A percentile compares a stretch with the other conserved stretches of the same genome.
Conservation (phyloP, 2,329 filamentous ascomycete species). For the Hypoxylon rubiginosum region DNA sequence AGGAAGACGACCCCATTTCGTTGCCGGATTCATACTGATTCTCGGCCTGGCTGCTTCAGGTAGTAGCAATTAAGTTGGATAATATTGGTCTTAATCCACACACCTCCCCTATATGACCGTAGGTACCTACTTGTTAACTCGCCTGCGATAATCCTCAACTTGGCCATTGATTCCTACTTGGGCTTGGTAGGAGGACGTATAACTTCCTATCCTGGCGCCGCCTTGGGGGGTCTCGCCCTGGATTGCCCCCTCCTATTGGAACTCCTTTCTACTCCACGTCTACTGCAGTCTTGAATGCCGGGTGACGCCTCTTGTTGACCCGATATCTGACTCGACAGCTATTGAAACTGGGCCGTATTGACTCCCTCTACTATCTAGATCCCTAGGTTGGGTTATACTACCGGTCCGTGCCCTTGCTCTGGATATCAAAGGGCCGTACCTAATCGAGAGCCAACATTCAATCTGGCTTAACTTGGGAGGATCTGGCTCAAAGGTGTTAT, state of each 20-base stretch:
- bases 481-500: neutral
- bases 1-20: slow-evolving; percentile 33
- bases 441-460: neutral
- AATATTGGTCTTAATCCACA: slow-evolving; percentile 45
- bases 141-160: slow-evolving; percentile 40
- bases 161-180: slow-evolving; percentile 29
- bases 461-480: neutral
- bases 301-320: neutral
- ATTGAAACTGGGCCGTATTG: neutral
- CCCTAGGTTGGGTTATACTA: neutral
- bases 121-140: slow-evolving; percentile 22
- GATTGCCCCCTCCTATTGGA: slow-evolving; percentile 16
- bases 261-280: slow-evolving; percentile 10
- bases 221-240: slow-evolving; percentile 6
- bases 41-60: slow-evolving; percentile 24
- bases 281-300: neutral
- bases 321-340: neutral
- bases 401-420: neutral
- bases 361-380: neutral
- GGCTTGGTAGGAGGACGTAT: slow-evolving; percentile 32
- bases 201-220: slow-evolving; percentile 22
- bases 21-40: slow-evolving; percentile 25
- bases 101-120: slow-evolving; percentile 21
- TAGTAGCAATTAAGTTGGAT: slow-evolving; percentile 42
- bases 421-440: neutral